Percentiles rank a stretch among this genome's conserved stretches.
Evolutionary conservation across 1,284 basidiomycete species (phyloP).

Genomic region (Fomitopsis schrenkii): DNA sequence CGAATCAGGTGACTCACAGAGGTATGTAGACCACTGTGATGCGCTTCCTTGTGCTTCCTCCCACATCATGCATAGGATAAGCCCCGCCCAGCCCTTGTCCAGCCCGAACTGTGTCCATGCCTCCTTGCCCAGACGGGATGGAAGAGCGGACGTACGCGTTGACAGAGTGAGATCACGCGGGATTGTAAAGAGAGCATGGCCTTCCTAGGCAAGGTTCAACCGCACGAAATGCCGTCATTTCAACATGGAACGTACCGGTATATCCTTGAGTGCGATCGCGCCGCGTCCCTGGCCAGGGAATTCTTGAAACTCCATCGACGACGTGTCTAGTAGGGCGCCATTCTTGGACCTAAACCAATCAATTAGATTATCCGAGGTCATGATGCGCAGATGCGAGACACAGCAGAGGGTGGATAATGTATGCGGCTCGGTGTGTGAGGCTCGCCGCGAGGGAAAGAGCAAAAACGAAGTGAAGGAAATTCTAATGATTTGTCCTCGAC

Average conservation of each 20-base stretch:
- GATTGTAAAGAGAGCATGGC: slow-evolving; percentile 76
- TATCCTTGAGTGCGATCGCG: slow-evolving; percentile 65
- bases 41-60: slow-evolving; percentile 60
- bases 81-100: slow-evolving; percentile 77
- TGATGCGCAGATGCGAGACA: background rate
- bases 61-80: slow-evolving; percentile 97
- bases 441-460: background rate
- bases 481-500: background rate
- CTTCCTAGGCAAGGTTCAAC: slow-evolving; percentile 44
- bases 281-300: slow-evolving; percentile 66
- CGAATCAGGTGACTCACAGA: slow-evolving; percentile 41
- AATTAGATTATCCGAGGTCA: background rate
- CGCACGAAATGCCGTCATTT: background rate
- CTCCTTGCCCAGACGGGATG: slow-evolving; percentile 47
- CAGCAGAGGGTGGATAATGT: background rate
- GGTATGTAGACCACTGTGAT: slow-evolving; percentile 69
- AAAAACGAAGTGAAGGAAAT: too few species aligned
- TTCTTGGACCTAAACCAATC: slow-evolving; percentile 4
- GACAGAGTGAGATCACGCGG: slow-evolving; percentile 80
- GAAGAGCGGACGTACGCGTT: slow-evolving; percentile 70
- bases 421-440: background rate
- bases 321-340: slow-evolving; percentile 4
- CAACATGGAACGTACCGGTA: slow-evolving; percentile 46
- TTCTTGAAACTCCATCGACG: slow-evolving; percentile 36
- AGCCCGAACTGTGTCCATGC: slow-evolving; percentile 61